A percentile compares a stretch with the other conserved stretches of the same genome.
Conservation (phyloP, 345 rosid species). For the Rhodamnia argentea region DNA sequence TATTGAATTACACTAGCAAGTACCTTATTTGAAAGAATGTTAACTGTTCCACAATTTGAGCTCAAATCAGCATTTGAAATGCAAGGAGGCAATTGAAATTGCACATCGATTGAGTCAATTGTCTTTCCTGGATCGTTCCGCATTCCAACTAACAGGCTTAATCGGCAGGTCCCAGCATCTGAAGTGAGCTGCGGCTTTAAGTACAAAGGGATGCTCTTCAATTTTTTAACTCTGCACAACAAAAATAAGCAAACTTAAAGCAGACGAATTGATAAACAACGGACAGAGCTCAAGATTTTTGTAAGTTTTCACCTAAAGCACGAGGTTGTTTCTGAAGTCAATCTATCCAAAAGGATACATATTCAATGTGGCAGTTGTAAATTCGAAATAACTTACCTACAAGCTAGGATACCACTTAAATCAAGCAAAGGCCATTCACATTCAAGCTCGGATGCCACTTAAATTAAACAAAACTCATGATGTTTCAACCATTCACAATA, state of each 20-base stretch:
- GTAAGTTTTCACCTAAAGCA: background rate
- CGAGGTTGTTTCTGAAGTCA: background rate
- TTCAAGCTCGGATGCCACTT: background rate
- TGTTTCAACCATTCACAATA: background rate
- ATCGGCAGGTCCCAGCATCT: constrained; percentile 58
- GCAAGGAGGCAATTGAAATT: constrained; percentile 74
- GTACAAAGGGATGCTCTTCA: constrained; percentile 74
- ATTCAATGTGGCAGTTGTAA: background rate
- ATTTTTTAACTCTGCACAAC: constrained; percentile 55
- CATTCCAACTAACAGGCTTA: constrained; percentile 70
- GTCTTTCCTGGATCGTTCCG: constrained; percentile 78
- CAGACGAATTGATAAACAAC: background rate
- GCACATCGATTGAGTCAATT: constrained; percentile 63
- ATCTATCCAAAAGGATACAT: background rate
- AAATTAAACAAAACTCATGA: background rate
- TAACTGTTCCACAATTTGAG: constrained; percentile 82
- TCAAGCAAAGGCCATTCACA: background rate
- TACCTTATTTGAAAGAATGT: constrained; percentile 78
- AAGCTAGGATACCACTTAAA: background rate
- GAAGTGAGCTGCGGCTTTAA: constrained; percentile 89
- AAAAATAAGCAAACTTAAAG: background rate
- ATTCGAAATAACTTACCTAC: background rate
- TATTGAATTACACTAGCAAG: background rate
- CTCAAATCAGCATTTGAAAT: constrained; percentile 71
- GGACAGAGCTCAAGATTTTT: background rate